These are phyloP conservation scores for Cudoniella acicularis DNA, from an alignment of 495 filamentous ascomycete species.

Conservation along the genomic window DNA sequence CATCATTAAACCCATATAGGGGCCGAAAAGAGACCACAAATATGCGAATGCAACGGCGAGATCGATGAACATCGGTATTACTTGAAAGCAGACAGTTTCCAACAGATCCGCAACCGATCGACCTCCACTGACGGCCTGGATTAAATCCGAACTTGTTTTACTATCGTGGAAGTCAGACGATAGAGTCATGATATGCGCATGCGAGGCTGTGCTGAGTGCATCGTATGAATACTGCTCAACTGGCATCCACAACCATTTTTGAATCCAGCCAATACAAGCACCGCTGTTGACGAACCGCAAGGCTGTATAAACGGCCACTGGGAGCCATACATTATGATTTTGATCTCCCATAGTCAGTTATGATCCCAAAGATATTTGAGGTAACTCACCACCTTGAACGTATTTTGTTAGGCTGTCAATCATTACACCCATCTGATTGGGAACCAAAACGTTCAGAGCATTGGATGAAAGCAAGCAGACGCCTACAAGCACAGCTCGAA, in stretches of 20 bases:
- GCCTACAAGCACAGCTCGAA: slow-evolving; percentile 52
- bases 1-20: slow-evolving; percentile 71
- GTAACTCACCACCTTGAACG: slow-evolving; percentile 22
- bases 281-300: slow-evolving; percentile 54
- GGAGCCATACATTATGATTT: slow-evolving; percentile 36
- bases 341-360: slow-evolving; percentile 10
- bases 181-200: slow-evolving; percentile 71
- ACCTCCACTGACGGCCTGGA: slow-evolving; percentile 63
- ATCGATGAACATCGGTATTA: slow-evolving; percentile 70
- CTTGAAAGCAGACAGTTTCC: slow-evolving; percentile 62
- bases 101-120: slow-evolving; percentile 58
- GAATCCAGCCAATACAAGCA: slow-evolving; percentile 51
- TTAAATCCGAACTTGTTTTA: slow-evolving; percentile 69
- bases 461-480: slow-evolving; percentile 59
- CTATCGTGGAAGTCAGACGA: slow-evolving; percentile 77
- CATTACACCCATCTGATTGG: slow-evolving; percentile 62
- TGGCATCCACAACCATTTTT: slow-evolving; percentile 60
- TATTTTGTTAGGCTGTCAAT: slow-evolving; percentile 45
- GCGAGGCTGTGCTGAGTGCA: slow-evolving; percentile 59
- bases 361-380: background rate
- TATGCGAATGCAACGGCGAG: slow-evolving; percentile 65
- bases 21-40: slow-evolving; percentile 64
- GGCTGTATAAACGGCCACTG: slow-evolving; percentile 51
- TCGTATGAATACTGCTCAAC: slow-evolving; percentile 62
- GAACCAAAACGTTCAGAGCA: slow-evolving; percentile 60